Evolutionary conservation across 2,329 filamentous ascomycete species (phyloP), one percentile per base, ranked within the genome.

Genomic region (Paecilomyces sp.): DNA sequence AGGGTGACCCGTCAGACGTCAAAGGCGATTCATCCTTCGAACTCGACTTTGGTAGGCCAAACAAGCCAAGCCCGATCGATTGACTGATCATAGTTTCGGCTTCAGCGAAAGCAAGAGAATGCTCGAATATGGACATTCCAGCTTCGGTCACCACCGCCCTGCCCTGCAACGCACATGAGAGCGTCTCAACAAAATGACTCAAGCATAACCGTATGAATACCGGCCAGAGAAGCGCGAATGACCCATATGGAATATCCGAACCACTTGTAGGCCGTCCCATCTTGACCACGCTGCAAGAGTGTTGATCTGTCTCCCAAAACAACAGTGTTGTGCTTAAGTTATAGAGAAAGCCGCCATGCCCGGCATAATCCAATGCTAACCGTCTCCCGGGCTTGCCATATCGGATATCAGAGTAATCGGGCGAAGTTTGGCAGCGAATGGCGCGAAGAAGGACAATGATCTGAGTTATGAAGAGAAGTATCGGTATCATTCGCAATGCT

Each of bases 61-160:
- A 88, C 0, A 85, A 67, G 0, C 88, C 86, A 73, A 92, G 85
- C 12, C 88, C 88, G 13, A 96, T 83, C 56, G 92, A 89, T 64
- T 88, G 90, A 66, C 87, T 88, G 54, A 97, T 87, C 64, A 92
- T 89, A 31, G 90, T 88, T 72, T 99, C 94, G 8, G 93, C 93
- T 74, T 99, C 94, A 11, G 93, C 91, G 76, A 97, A 99, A 2
- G 93, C 93, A 8, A 99, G 81, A 0, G 92, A 97, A 70, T 97
- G 92, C 72, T 99, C 94, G 68, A 97, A 96, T 1, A 97, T 84
- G 0, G 92, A 96, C 90, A 97, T 96, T 18, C 92, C 92, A 1
- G 91, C 95, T 75, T 97, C 94, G 0, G 90, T 88, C 63, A 89
- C 85, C 0, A 91, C 84, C 2, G 86, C 84, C 2, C 89, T 86